Evolutionary conservation across 352 stramenopile species (phyloP).

Genomic region (Globisporangium alternatum): DNA sequence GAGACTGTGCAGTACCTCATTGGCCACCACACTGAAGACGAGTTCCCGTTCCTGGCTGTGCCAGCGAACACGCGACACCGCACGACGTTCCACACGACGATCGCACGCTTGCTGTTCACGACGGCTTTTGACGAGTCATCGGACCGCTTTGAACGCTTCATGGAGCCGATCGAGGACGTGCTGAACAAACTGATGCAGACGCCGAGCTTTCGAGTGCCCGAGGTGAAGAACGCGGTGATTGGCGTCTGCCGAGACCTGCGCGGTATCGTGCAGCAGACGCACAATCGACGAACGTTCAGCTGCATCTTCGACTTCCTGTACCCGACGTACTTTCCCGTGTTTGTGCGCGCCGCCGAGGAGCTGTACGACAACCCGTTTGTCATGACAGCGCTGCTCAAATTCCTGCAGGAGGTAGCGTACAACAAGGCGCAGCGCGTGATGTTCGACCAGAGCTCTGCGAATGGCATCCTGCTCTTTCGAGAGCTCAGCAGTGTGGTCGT

Average conservation of each 20-base stretch:
- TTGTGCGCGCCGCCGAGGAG: conserved; percentile 92
- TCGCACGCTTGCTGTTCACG: conserved; percentile 95
- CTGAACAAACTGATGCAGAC: conserved; percentile 80
- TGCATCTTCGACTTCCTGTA: conserved; percentile 98
- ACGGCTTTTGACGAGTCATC: conserved; percentile 92
- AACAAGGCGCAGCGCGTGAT: conserved; percentile 97
- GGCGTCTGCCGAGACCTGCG: conserved; percentile 96
- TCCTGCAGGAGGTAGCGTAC: conserved; percentile 94
- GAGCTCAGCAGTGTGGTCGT: conserved; percentile 95
- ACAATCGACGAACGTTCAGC: conserved; percentile 96
- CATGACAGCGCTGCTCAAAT: conserved; percentile 96
- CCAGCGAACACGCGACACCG: conserved; percentile 93
- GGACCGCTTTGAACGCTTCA: conserved; percentile 96
- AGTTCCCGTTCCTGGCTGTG: conserved; percentile 96
- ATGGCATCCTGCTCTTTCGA: conserved; percentile 98
- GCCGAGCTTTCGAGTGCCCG: conserved; percentile 64
- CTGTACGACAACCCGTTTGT: conserved; percentile 93
- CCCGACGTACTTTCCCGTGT: conserved; percentile 94
- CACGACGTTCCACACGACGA: conserved; percentile 97
- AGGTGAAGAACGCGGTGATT: conserved; percentile 91
- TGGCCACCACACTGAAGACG: conserved; percentile 94
- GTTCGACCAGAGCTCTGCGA: conserved; percentile 97
- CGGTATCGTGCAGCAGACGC: conserved; percentile 94
- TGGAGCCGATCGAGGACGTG: conserved; percentile 91
- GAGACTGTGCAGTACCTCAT: conserved; percentile 98